Evolutionary conservation across 2,329 filamentous ascomycete species (phyloP).

Genomic region (Trichoderma atrobrunneum): DNA sequence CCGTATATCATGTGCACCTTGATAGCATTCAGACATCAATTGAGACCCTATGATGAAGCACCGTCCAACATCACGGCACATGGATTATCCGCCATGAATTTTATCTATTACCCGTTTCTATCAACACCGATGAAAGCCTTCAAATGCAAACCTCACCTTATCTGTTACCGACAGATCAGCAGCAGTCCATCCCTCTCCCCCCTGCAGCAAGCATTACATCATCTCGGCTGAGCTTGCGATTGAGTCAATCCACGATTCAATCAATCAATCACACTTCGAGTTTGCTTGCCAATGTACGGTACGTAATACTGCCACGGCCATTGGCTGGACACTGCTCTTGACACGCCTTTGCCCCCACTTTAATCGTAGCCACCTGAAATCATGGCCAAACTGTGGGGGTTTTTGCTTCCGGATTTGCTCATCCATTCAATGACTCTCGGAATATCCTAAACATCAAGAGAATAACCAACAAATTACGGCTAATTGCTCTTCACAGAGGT

Average conservation of each 20-base stretch:
- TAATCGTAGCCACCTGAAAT: not conserved
- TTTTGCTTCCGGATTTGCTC: not conserved
- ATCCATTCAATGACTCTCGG: not conserved
- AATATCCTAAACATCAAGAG: not conserved
- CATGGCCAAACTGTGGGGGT: not conserved
- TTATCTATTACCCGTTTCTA: not conserved
- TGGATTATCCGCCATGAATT: not conserved
- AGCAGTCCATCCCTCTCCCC: not conserved
- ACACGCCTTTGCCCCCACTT: not conserved
- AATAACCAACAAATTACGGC: not conserved
- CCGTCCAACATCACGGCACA: not conserved
- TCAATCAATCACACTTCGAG: not conserved
- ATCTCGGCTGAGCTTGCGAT: not conserved
- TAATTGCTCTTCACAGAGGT: not conserved
- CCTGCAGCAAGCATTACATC: not conserved
- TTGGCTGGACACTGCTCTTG: conserved; percentile 1
- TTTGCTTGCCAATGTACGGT: not conserved
- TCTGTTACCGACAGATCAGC: not conserved
- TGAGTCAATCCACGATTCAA: not conserved
- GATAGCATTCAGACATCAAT: not conserved
- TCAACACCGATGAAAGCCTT: not conserved
- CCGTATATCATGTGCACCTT: not conserved
- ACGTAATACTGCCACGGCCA: conserved; percentile 8
- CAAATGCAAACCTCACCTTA: not conserved
- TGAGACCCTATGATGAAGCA: not conserved